Percentiles rank a stretch among this genome's conserved stretches.
Evolutionary conservation across 768 basidiomycete species (phyloP).

Genomic region (Termitomyces sp.): DNA sequence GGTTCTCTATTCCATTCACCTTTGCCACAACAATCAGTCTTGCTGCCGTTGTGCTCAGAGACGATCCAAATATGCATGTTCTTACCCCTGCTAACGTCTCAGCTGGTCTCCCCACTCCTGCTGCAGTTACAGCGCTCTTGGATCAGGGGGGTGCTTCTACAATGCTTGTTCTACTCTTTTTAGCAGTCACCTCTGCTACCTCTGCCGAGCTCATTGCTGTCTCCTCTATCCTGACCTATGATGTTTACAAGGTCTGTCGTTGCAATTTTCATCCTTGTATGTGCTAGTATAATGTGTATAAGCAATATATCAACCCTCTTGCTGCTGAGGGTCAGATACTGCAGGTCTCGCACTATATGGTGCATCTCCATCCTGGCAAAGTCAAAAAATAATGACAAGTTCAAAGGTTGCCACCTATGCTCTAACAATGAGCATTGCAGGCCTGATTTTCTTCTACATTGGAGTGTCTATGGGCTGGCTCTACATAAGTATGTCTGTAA

Average conservation of each 20-base stretch:
- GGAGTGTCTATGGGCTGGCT: conserved; percentile 94
- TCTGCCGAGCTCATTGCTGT: too few relatives aligned
- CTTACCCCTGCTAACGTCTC: too few relatives aligned
- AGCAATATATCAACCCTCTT: conserved; percentile 77
- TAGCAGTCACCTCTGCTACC: too few relatives aligned
- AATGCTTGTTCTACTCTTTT: too few relatives aligned
- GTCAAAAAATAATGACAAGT: neutral
- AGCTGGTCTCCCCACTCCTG: too few relatives aligned
- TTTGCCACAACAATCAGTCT: too few relatives aligned
- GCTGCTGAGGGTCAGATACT: conserved; percentile 76
- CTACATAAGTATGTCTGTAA: conserved; percentile 68
- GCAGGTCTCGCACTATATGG: conserved; percentile 64
- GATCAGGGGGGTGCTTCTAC: too few relatives aligned
- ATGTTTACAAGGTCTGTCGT: conserved; percentile 59
- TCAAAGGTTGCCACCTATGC: conserved; percentile 64
- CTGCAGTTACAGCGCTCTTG: too few relatives aligned
- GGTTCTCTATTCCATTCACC: too few relatives aligned
- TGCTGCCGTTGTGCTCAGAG: too few relatives aligned
- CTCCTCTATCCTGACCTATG: too few relatives aligned
- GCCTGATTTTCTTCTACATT: conserved; percentile 84
- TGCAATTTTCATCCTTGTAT: neutral
- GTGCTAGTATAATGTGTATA: neutral
- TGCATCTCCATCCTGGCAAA: conserved; percentile 18
- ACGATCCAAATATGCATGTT: too few relatives aligned
- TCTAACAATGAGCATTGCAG: conserved; percentile 77